These are phyloP conservation scores for Xylaria cubensis DNA, from an alignment of 495 filamentous ascomycete genomes.

Conservation along the genomic window DNA sequence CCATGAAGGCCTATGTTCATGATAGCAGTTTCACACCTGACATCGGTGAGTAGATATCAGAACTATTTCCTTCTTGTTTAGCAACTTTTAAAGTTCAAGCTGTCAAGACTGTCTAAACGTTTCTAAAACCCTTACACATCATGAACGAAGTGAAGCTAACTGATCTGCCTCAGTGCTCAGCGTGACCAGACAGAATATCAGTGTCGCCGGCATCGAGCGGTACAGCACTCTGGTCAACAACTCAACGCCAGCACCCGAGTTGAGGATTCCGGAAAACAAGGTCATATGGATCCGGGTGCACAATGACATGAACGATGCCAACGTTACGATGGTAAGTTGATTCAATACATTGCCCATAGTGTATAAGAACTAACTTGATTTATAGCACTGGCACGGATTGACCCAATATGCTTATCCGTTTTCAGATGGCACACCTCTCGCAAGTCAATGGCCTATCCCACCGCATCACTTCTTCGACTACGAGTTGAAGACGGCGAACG, in stretches of 20 bases:
- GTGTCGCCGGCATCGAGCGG: conserved; percentile 46
- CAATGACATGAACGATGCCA: conserved; percentile 57
- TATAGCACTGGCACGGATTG: conserved; percentile 63
- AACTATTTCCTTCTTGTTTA: neutral
- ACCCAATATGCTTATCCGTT: conserved; percentile 55
- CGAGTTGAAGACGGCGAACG: conserved; percentile 50
- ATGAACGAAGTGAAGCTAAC: neutral
- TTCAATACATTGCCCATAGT: neutral
- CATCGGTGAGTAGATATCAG: conserved; percentile 21
- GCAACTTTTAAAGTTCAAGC: too few relatives aligned
- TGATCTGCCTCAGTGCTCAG: conserved; percentile 41
- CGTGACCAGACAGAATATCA: conserved; percentile 44
- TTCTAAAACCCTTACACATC: neutral
- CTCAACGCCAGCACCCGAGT: conserved; percentile 53
- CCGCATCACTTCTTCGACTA: conserved; percentile 64
- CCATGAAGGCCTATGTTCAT: conserved; percentile 12
- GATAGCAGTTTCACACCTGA: conserved; percentile 44
- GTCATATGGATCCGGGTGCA: conserved; percentile 61
- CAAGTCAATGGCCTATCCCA: conserved; percentile 61
- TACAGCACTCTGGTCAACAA: conserved; percentile 55
- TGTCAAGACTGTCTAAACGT: neutral
- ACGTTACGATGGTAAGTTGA: conserved; percentile 56
- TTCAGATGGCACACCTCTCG: conserved; percentile 57
- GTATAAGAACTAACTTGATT: neutral
- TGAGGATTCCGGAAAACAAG: conserved; percentile 49